Base-by-base conservation (phyloP, 2,329 filamentous ascomycete genomes). In the Monilinia laxa region DNA sequence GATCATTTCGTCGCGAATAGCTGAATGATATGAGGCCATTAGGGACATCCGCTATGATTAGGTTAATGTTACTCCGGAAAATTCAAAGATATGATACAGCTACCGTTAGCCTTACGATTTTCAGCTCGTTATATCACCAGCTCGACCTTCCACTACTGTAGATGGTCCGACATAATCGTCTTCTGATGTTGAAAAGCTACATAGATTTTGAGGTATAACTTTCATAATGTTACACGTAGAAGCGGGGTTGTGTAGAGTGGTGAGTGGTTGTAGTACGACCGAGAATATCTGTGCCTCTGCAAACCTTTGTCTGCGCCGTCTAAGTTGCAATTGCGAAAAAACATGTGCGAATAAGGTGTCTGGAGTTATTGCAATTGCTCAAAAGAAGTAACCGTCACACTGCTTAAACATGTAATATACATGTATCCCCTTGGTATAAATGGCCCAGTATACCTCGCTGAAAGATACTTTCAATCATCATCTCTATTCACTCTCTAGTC, bases 161-260 rank as follows among this genome's bases (percentile, higher is more conserved):
- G 49, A 51, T 38, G 45, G 45, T 25, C 45, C 58, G 31, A 62
- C 38, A 40, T 51, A n/a, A 20, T 51, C 31, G 45, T 62, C 58
- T 62, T 7, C 58, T 62, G 58, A 62, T 62, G 45, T 28, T 62
- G 12, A 20, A 49, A 25, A 62, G 58, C 25, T 51, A 60, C 42
- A 51, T 49, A 18, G 7, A 0, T 18, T 35, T 23, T 11, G 25
- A 10, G 14, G 31, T 51, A 51, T 23, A 25, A 62, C n/a, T 4
- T 38, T 9, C 58, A 25, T 9, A 20, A 38, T 14, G 58, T 62
- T 62, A 51, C 45, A 51, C n/a, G 23, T 12, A 20, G 45, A 38
- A 51, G 57, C 9, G 57, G 45, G 45, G 58, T 25, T 31, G n/a
- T 60, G 28, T 60, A 49, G 20, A 38, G 45, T 35, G 9, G 45